These are phyloP conservation scores for Mycena pura DNA, from an alignment of 768 basidiomycete genomes.

Conservation along the genomic window DNA sequence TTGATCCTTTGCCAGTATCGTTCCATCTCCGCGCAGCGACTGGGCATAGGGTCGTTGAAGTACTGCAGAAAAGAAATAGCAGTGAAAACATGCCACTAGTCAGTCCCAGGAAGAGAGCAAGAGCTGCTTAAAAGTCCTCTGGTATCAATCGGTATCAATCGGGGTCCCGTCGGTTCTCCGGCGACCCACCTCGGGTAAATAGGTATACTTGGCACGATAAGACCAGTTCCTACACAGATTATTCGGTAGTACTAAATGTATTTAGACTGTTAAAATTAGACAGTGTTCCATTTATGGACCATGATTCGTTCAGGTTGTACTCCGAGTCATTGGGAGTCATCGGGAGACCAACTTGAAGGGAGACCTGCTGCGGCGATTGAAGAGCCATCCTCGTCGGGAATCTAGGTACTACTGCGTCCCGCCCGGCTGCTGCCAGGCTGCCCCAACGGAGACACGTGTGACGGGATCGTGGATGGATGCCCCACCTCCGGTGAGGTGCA, in stretches of 20 bases:
- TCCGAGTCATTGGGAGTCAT: neutral
- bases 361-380: neutral
- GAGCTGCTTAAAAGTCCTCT: neutral
- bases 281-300: too few relatives aligned
- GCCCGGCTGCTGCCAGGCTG: too few relatives aligned
- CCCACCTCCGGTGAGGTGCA: too few relatives aligned
- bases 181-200: neutral
- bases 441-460: too few relatives aligned
- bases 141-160: too few relatives aligned
- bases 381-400: neutral
- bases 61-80: neutral
- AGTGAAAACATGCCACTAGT: neutral
- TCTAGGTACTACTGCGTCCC: too few relatives aligned
- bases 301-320: too few relatives aligned
- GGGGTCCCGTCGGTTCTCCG: neutral
- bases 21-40: constrained; percentile 31
- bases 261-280: neutral
- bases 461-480: too few relatives aligned
- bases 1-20: constrained; percentile 42
- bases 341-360: neutral
- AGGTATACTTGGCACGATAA: neutral
- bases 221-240: neutral
- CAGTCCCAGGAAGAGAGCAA: neutral
- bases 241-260: neutral
- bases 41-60: neutral